phyloP scores from a whole-genome alignment of 1,139 yeast genomes.

The Yamadazyma atlantica region DNA sequence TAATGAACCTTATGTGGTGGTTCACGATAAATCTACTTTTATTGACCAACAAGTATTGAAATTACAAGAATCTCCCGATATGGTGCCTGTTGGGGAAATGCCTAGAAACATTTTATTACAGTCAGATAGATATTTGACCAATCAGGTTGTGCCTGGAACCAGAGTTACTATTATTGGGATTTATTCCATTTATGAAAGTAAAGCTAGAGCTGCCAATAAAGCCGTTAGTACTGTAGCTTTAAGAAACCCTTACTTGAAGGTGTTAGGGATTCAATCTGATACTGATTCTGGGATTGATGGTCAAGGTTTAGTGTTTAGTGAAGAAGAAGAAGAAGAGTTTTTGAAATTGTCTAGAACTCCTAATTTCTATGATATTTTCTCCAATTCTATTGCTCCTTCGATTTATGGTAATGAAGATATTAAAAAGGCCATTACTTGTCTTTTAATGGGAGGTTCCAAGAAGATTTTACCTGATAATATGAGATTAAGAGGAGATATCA shows the following conservation, averaged over 20 bases:
- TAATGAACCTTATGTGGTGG: constrained; percentile 87
- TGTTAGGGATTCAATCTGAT: constrained; percentile 83
- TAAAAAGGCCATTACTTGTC: constrained; percentile 89
- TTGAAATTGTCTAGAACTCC: constrained; percentile 78
- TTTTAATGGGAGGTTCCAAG: constrained; percentile 92
- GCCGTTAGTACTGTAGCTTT: constrained; percentile 68
- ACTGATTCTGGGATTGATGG: constrained; percentile 67
- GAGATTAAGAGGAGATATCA: constrained; percentile 96
- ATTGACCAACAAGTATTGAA: constrained; percentile 94
- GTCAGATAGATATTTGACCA: constrained; percentile 86
- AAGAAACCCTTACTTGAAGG: constrained; percentile 86
- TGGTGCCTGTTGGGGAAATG: constrained; percentile 99
- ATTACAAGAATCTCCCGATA: constrained; percentile 93
- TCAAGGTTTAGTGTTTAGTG: constrained; percentile 71
- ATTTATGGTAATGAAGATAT: constrained; percentile 93
- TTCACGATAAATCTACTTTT: constrained; percentile 88
- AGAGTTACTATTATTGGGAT: constrained; percentile 90
- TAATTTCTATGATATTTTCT: constrained; percentile 76
- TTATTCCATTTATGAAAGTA: constrained; percentile 83
- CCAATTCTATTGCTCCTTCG: constrained; percentile 94
- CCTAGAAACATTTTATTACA: constrained; percentile 90
- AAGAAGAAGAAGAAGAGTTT: constrained; percentile 93
- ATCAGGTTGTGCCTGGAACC: constrained; percentile 92
- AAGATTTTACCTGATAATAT: constrained; percentile 92
- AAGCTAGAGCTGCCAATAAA: constrained; percentile 35